Evolutionary conservation across 2,329 filamentous ascomycete genomes (phyloP).

Genomic region (Ceratocystis cacaofunesta): DNA sequence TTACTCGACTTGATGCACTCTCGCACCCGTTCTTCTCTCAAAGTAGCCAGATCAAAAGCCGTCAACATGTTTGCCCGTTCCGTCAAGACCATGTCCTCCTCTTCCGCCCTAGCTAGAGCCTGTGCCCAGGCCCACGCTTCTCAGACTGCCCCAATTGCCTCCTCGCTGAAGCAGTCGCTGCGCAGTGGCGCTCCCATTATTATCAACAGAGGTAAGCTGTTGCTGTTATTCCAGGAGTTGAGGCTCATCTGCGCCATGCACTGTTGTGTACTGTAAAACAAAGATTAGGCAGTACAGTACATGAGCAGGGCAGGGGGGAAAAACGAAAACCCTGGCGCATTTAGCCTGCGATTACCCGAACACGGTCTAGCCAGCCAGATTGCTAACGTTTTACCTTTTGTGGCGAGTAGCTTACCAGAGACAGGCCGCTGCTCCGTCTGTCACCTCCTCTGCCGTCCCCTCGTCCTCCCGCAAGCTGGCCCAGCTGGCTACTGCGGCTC

Average conservation of each 20-base stretch:
- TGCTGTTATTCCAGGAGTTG: neutral
- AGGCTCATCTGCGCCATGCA: neutral
- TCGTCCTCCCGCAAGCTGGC: slow-evolving; percentile 9
- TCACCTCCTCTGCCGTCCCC: neutral
- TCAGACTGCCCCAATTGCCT: slow-evolving; percentile 2
- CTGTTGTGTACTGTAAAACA: neutral
- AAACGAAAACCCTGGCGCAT: neutral
- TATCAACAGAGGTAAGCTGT: neutral
- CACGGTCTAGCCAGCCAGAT: neutral
- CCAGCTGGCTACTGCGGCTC: slow-evolving; percentile 10
- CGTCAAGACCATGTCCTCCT: slow-evolving; percentile 10
- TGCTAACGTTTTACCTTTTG: neutral
- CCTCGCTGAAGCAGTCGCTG: neutral
- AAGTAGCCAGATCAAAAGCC: neutral
- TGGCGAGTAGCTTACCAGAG: slow-evolving; percentile 5
- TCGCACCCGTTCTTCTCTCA: neutral
- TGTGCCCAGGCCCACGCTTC: neutral
- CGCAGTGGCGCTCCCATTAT: neutral
- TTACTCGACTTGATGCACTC: slow-evolving; percentile 1
- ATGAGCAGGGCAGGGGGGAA: neutral
- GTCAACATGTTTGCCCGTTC: slow-evolving; percentile 15
- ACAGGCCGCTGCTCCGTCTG: neutral
- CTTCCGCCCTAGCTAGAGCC: slow-evolving; percentile 3
- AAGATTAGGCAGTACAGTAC: neutral
- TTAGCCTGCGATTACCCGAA: neutral